These are phyloP conservation scores for Sextonia rubra DNA, from an alignment of 164 flowering plant genomes.

Conservation along the genomic window DNA sequence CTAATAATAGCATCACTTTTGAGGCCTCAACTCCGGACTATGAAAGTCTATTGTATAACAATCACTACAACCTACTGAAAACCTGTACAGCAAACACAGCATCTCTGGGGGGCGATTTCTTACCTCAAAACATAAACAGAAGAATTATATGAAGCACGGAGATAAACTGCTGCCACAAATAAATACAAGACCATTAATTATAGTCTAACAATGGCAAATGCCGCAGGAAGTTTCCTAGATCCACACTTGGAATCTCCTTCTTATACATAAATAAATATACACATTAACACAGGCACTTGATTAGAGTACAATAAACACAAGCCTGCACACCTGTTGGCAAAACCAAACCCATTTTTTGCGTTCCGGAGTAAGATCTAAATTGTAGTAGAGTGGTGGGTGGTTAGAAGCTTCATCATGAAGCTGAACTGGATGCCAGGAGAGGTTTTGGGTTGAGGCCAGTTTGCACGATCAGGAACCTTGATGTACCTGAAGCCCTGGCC, in stretches of 20 bases:
- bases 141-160: too few relatives aligned
- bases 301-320: not conserved
- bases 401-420: constrained; percentile 96
- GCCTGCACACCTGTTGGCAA: not conserved
- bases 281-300: not conserved
- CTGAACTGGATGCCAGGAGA: constrained; percentile 58
- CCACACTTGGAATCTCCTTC: not conserved
- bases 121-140: too few relatives aligned
- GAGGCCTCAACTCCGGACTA: too few relatives aligned
- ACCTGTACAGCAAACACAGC: too few relatives aligned
- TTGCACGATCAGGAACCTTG: constrained; percentile 78
- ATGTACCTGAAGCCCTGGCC: constrained; percentile 75
- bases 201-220: not conserved
- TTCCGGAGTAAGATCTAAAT: not conserved
- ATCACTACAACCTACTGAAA: too few relatives aligned
- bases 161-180: too few relatives aligned
- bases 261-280: not conserved
- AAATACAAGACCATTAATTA: not conserved
- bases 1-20: too few relatives aligned
- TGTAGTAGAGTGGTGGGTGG: constrained; percentile 13
- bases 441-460: constrained; percentile 91
- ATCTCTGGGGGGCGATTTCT: too few relatives aligned
- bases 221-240: not conserved
- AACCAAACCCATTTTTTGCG: not conserved
- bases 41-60: too few relatives aligned